Conservation (phyloP, 352 stramenopile genomes). For the Lagenidium sp. region DNA sequence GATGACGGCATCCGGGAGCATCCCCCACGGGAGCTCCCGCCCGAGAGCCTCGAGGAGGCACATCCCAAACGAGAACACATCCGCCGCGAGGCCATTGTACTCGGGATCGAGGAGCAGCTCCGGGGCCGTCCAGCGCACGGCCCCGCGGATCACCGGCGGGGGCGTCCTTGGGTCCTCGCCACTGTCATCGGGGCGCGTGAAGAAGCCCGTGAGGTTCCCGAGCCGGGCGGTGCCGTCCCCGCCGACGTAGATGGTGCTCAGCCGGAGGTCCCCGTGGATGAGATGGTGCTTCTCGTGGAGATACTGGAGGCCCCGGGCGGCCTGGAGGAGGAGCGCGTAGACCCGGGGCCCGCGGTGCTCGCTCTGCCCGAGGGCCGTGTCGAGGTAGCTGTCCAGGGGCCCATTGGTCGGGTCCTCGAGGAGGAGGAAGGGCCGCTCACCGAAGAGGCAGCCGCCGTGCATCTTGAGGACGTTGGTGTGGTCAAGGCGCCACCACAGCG, state of each 20-base stretch:
- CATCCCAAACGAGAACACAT: conserved; percentile 66
- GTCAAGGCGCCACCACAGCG: conserved; percentile 27
- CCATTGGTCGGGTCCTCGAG: conserved; percentile 35
- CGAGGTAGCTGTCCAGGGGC: conserved; percentile 49
- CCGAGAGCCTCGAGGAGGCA: conserved; percentile 47
- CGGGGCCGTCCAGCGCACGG: conserved; percentile 44
- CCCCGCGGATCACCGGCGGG: conserved; percentile 7
- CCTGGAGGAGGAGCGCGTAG: conserved; percentile 39
- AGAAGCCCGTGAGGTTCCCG: conserved; percentile 18
- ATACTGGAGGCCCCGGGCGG: conserved; percentile 37
- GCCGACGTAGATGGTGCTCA: conserved; percentile 35
- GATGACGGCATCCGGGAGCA: conserved; percentile 32
- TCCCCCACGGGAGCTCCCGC: conserved; percentile 53
- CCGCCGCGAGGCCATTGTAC: conserved; percentile 17
- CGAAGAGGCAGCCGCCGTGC: conserved; percentile 40
- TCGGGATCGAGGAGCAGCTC: conserved; percentile 22
- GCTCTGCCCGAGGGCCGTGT: conserved; percentile 23
- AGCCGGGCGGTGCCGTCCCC: conserved; percentile 48
- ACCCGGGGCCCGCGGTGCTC: conserved; percentile 18
- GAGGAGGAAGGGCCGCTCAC: conserved; percentile 32
- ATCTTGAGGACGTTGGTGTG: conserved; percentile 49
- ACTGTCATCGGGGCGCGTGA: not conserved
- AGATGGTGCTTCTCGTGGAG: conserved; percentile 33
- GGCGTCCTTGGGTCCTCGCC: not conserved
- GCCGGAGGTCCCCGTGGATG: conserved; percentile 38